Percentiles rank a stretch among this genome's conserved stretches.
Evolutionary conservation across 1,284 basidiomycete species (phyloP).

Genomic region (Inonotus obliquus): DNA sequence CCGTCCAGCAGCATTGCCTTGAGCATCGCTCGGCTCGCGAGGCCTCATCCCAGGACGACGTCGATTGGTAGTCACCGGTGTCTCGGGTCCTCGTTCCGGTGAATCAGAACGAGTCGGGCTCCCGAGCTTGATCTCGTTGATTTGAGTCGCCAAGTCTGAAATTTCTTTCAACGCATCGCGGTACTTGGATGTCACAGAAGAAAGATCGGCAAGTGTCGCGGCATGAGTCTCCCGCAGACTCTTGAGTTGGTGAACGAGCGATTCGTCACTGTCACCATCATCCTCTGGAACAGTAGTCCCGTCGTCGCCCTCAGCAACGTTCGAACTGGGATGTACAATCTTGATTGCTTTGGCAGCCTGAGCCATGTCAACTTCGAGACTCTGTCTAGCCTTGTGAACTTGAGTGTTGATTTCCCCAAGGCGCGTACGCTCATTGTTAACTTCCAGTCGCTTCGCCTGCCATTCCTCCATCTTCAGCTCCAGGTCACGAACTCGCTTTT

Average conservation of each 20-base stretch:
- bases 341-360: constrained; percentile 25
- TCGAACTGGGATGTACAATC: constrained; percentile 4
- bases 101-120: constrained; percentile 42
- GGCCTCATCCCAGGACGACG: constrained; percentile 44
- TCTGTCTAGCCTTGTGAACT: constrained; percentile 66
- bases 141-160: constrained; percentile 78
- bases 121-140: constrained; percentile 73
- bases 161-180: constrained; percentile 87
- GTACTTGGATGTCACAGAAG: constrained; percentile 76
- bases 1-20: constrained; percentile 44
- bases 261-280: constrained; percentile 25
- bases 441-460: constrained; percentile 63
- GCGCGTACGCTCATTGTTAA: constrained; percentile 57
- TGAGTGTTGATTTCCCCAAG: constrained; percentile 63
- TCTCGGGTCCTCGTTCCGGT: constrained; percentile 47
- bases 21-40: constrained; percentile 46
- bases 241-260: constrained; percentile 53
- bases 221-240: constrained; percentile 72
- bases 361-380: constrained; percentile 42
- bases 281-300: neutral
- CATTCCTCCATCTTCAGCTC: constrained; percentile 74
- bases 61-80: constrained; percentile 39
- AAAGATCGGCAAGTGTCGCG: constrained; percentile 75
- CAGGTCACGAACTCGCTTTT: constrained; percentile 68
- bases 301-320: constrained; percentile 18